These are phyloP conservation scores for Hypoxylon rickii DNA, from an alignment of 495 filamentous ascomycete species.

Conservation along the genomic window DNA sequence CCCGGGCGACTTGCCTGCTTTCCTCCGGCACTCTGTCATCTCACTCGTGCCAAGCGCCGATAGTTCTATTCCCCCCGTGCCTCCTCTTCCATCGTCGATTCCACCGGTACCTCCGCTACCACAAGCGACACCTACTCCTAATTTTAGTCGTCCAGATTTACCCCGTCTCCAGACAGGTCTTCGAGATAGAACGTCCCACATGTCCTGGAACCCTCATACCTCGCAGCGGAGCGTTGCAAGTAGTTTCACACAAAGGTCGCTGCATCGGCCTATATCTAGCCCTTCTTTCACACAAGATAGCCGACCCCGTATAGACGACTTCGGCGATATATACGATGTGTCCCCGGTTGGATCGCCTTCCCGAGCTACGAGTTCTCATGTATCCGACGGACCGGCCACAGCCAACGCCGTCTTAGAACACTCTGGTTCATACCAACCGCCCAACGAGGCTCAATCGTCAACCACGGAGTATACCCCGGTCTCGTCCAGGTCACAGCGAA, in stretches of 20 bases:
- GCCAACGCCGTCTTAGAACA: slow-evolving; percentile 26
- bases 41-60: slow-evolving; percentile 1
- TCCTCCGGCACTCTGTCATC: slow-evolving; percentile 46
- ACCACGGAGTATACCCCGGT: slow-evolving; percentile 26
- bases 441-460: slow-evolving; percentile 16
- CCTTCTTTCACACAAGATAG: slow-evolving; percentile 26
- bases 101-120: slow-evolving; percentile 35
- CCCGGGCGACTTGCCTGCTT: slow-evolving; percentile 57
- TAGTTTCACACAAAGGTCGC: slow-evolving; percentile 8
- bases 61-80: slow-evolving; percentile 37
- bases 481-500: slow-evolving; percentile 25
- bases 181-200: slow-evolving; percentile 9
- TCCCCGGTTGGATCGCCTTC: slow-evolving; percentile 56
- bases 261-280: slow-evolving; percentile 28
- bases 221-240: slow-evolving; percentile 10
- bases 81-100: slow-evolving; percentile 38
- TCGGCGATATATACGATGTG: slow-evolving; percentile 59
- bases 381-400: slow-evolving; percentile 5
- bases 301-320: slow-evolving; percentile 1
- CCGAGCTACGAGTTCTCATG: slow-evolving; percentile 22
- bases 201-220: slow-evolving; percentile 24
- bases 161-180: slow-evolving; percentile 34
- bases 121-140: not conserved
- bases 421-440: slow-evolving; percentile 36
- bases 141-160: slow-evolving; percentile 32